Base-by-base conservation (phyloP, 148 eudicot genomes). In the Chenopodium berlandieri region DNA sequence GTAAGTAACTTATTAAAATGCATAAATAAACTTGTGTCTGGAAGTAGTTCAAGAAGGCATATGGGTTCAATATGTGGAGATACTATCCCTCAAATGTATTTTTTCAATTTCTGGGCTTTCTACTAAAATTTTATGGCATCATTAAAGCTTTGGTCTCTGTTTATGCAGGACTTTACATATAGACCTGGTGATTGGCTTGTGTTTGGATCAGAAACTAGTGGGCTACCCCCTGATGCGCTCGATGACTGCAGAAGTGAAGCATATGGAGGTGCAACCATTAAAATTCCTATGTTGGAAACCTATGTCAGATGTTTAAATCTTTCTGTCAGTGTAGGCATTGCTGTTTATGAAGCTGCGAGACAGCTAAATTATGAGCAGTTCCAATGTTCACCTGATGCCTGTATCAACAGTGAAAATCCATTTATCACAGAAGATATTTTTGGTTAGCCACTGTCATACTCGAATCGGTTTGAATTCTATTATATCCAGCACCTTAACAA, bases 291-390 rank as follows among this genome's bases (percentile, higher is more conserved):
- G 98, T 91, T 96, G 76, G 97, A 94, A 60, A 94, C 98, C 9
- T 92, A 94, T 84, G 99, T 96, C 37, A 89, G 99, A 83, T 96
- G 98, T 83, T 89, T 96, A 76, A 96, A 96, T 88, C 86, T 96
- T 60, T 96, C 99, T 8, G 99, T 96, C 9, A 96, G 99, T 86
- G 99, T 94, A 71, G 99, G 99, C 74, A 90, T 96, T 85, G 93
- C 94, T 80, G 86, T 95, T 47, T 94, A 93, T 83, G 97, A 95
- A 89, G 99, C 97, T 75, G 91, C 94, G 19, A 89, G 99, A 87
- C 97, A 95, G 85, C 89, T 95, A 54, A 86, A 94, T 87, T 95
- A 93, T 65, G 97, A 93, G 88, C 97, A 92, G 84, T 90, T 95
- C 71, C 87, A 88, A 56, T 67, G 22, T 78, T 71, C 87, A 32